These are phyloP conservation scores for Articulospora tetracladia DNA, from an alignment of 495 filamentous ascomycete species.

Conservation along the genomic window DNA sequence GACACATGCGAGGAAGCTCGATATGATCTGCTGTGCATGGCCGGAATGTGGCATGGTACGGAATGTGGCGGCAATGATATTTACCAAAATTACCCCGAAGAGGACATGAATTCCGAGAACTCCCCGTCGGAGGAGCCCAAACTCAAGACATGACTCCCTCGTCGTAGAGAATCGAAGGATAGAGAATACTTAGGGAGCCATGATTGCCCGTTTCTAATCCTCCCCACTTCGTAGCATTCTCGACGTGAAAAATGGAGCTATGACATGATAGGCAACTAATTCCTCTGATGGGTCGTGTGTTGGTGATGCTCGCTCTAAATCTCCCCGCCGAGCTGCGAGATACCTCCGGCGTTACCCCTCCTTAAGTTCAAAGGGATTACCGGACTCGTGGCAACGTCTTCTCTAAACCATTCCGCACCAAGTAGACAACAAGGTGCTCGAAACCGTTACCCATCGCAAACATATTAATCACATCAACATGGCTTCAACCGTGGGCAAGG, in stretches of 20 bases:
- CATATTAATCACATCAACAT: neutral
- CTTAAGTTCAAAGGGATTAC: neutral
- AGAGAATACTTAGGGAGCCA: neutral
- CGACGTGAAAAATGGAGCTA: neutral
- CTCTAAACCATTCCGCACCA: neutral
- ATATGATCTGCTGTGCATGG: neutral
- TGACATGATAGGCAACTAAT: neutral
- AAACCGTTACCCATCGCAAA: neutral
- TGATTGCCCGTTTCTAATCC: neutral
- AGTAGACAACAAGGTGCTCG: neutral
- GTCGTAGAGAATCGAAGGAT: neutral
- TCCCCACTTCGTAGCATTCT: neutral
- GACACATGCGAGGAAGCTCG: neutral
- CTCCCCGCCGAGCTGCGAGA: neutral
- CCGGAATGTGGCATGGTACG: neutral
- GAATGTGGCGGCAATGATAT: neutral
- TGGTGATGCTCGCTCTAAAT: neutral
- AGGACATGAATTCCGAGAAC: neutral
- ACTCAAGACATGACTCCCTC: neutral
- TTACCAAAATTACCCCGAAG: neutral
- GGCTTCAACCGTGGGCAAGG: constrained; percentile 12
- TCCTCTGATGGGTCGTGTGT: neutral
- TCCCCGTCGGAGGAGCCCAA: neutral
- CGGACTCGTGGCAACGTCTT: neutral
- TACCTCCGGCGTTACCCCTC: neutral